Conservation (phyloP, 257 asterid species). For the Penstemon eatonii region DNA sequence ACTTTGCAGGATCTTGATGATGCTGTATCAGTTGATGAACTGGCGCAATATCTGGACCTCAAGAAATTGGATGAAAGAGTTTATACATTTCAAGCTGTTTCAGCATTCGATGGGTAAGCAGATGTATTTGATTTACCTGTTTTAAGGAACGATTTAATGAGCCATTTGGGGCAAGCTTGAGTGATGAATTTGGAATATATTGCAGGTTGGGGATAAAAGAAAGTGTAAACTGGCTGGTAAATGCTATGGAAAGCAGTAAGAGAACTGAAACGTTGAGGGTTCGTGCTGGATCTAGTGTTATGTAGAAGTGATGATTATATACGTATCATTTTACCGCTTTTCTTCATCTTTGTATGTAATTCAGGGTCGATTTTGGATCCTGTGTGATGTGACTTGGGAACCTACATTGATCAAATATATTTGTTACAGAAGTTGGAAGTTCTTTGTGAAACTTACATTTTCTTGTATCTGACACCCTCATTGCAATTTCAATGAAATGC, state of each 20-base stretch:
- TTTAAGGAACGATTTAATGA: neutral
- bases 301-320: slow-evolving; percentile 26
- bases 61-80: slow-evolving; percentile 73
- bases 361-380: slow-evolving; percentile 30
- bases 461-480: too few species aligned
- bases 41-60: slow-evolving; percentile 69
- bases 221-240: slow-evolving; percentile 79
- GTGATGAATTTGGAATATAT: slow-evolving; percentile 16
- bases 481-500: too few species aligned
- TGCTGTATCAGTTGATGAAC: slow-evolving; percentile 72
- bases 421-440: neutral
- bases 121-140: neutral
- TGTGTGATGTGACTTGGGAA: slow-evolving; percentile 16
- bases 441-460: neutral
- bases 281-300: slow-evolving; percentile 54
- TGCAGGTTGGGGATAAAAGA: slow-evolving; percentile 77
- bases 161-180: neutral
- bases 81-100: slow-evolving; percentile 62
- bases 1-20: slow-evolving; percentile 64
- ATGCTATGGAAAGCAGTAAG: slow-evolving; percentile 82
- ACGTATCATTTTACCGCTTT: neutral
- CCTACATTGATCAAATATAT: slow-evolving; percentile 11
- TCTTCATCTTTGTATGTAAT: slow-evolving; percentile 26
- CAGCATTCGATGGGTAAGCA: slow-evolving; percentile 70
- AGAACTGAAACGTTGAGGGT: slow-evolving; percentile 66